A percentile compares a stretch with the other conserved stretches of the same genome.
Evolutionary conservation across 139 green algal genomes (phyloP).

Genomic region (Eudorina sp.): DNA sequence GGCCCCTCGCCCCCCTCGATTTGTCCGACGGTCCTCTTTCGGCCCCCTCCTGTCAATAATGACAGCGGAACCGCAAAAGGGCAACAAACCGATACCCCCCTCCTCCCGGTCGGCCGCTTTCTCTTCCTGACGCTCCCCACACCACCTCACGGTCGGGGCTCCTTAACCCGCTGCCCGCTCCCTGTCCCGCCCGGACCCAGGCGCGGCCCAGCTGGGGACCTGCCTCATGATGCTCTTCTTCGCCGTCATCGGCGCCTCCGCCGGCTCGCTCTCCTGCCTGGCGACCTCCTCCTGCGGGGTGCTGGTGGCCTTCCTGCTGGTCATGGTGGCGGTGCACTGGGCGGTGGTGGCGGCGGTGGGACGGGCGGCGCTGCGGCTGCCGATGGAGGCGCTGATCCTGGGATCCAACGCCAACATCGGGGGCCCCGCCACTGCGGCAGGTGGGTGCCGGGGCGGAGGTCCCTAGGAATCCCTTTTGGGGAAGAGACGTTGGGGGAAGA

Average conservation of each 20-base stretch:
- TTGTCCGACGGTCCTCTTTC: too few relatives aligned
- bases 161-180: too few relatives aligned
- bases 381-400: slow-evolving; percentile 68
- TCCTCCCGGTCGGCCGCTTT: too few relatives aligned
- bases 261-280: slow-evolving; percentile 67
- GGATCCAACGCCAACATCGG: slow-evolving; percentile 85
- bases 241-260: slow-evolving; percentile 79
- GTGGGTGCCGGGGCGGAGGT: too few relatives aligned
- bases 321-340: slow-evolving; percentile 62
- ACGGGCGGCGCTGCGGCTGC: slow-evolving; percentile 55
- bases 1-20: too few relatives aligned
- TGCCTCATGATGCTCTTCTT: slow-evolving; percentile 88
- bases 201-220: slow-evolving; percentile 63
- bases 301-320: slow-evolving; percentile 61
- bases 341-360: slow-evolving; percentile 45
- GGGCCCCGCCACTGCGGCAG: slow-evolving; percentile 81
- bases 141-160: too few relatives aligned
- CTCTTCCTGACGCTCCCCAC: too few relatives aligned
- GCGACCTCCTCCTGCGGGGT: slow-evolving; percentile 9
- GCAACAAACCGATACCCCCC: too few relatives aligned
- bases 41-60: too few relatives aligned
- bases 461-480: too few relatives aligned
- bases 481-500: background rate
- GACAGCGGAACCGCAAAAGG: too few relatives aligned
- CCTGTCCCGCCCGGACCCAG: slow-evolving; percentile 53